Conservation (phyloP, 2,329 filamentous ascomycete genomes). For the Fusarium sp. region DNA sequence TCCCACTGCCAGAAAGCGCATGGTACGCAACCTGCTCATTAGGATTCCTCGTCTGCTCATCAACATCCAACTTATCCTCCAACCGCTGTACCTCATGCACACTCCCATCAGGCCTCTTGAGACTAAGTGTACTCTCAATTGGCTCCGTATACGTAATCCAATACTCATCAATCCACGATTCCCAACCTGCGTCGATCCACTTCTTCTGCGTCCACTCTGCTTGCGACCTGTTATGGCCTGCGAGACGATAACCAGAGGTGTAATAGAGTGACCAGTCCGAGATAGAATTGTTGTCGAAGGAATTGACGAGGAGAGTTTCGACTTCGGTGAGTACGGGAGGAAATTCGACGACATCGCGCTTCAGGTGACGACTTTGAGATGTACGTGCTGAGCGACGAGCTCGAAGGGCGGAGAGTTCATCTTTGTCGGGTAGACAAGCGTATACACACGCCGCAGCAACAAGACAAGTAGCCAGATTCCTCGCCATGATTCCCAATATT, state of each 20-base stretch:
- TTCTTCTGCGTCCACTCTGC: conserved; percentile 37
- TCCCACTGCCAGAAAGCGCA: conserved; percentile 9
- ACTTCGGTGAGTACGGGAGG: conserved; percentile 11
- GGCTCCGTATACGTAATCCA: conserved; percentile 36
- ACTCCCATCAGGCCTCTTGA: conserved; percentile 23
- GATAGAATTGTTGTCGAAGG: conserved; percentile 27
- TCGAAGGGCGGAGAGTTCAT: conserved; percentile 13
- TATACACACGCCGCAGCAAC: conserved; percentile 28
- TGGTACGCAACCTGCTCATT: conserved; percentile 23
- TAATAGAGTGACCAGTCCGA: conserved; percentile 36
- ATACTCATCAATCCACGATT: conserved; percentile 34
- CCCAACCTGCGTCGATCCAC: conserved; percentile 31
- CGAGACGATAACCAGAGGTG: conserved; percentile 32
- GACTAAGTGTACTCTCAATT: conserved; percentile 26
- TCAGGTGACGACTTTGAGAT: not conserved
- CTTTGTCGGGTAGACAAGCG: conserved; percentile 29
- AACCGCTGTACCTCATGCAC: conserved; percentile 24
- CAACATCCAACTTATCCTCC: conserved; percentile 27
- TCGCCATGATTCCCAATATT: conserved; percentile 6
- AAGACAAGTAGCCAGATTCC: conserved; percentile 10
- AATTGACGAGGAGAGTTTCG: conserved; percentile 20
- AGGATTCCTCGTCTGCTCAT: conserved; percentile 17
- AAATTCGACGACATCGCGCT: conserved; percentile 11
- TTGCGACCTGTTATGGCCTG: conserved; percentile 27
- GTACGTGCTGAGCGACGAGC: not conserved